Percentiles rank a stretch among this genome's conserved stretches.
These are phyloP conservation scores for Pestalotiopsis sp. DNA, from an alignment of 2,329 filamentous ascomycete species.

Conservation along the genomic window DNA sequence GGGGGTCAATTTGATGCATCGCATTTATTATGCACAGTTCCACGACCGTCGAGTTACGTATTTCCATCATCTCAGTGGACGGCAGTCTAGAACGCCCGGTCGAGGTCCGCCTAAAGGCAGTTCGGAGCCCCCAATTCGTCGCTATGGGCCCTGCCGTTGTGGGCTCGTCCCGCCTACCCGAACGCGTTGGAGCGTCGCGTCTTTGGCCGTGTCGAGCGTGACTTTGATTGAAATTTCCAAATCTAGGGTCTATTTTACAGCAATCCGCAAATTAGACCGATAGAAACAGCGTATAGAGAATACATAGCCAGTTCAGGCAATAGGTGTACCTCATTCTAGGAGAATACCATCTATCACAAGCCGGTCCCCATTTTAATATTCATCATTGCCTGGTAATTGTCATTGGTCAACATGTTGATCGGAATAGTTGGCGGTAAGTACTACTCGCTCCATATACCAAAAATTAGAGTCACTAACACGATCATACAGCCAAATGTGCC, in stretches of 20 bases:
- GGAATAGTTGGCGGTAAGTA: slow-evolving; percentile 51
- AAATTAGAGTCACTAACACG: slow-evolving; percentile 17
- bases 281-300: not conserved
- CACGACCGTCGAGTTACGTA: no score
- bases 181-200: not conserved
- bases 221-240: not conserved
- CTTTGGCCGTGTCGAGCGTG: not conserved
- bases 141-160: no score
- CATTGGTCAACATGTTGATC: slow-evolving; percentile 43
- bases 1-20: no score
- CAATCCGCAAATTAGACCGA: not conserved
- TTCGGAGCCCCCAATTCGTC: no score
- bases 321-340: not conserved
- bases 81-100: no score
- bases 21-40: no score
- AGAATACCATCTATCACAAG: not conserved
- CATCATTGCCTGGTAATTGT: not conserved
- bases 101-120: no score
- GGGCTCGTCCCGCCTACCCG: not conserved
- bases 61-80: no score
- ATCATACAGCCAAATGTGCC: slow-evolving; percentile 76
- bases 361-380: not conserved
- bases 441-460: not conserved
- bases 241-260: not conserved
- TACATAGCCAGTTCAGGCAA: not conserved